Base-by-base conservation (phyloP, 2,329 filamentous ascomycete species). In the Trichoderma guizhouense region DNA sequence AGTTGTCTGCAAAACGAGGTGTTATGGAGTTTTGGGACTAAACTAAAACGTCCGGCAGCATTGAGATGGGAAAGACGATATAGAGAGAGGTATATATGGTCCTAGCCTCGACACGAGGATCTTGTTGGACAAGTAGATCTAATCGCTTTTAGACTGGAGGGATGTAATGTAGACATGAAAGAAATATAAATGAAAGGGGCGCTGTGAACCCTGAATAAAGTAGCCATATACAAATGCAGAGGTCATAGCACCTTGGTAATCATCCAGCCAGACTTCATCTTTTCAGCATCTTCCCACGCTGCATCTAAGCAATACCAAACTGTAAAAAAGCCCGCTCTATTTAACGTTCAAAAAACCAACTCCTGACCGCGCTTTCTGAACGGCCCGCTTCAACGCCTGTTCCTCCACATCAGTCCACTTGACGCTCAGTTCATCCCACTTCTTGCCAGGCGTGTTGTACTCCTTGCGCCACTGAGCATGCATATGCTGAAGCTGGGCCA, bases 341-440 rank as follows among this genome's bases (percentile, higher is more conserved):
- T 92, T 92, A 14, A 92, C 88, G 1, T 84, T 84, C 65, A 92
- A 82, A 76, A 92, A 92, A 0, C 87, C 90, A 64, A 92, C 84
- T 2, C 90, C 90, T 43, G 88, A 85, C 62, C 90, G 84, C 9
- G 90, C 90, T 61, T 82, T 82, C 67, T 82, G 83, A 21, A 87
- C 86, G 0, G 90, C 90, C 76, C 82, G 84, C 76, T 84, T 87
- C 75, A 92, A 82, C 47, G 85, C 87, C 81, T 92, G 89, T 60
- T 91, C 88, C 79, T 92, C 90, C 0, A 79, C 82, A 76, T 92
- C 90, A 11, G 90, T 92, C 90, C 90, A 92, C 79, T 88, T 86
- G 71, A 92, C 88, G 75, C 85, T 88, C 43, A 92, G 82, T 74
- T 91, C 81, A 78, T 92, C 89, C 90, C 90, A 92, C 75, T 90